Evolutionary conservation across 768 basidiomycete genomes (phyloP).

Genomic region (Russula emetica): DNA sequence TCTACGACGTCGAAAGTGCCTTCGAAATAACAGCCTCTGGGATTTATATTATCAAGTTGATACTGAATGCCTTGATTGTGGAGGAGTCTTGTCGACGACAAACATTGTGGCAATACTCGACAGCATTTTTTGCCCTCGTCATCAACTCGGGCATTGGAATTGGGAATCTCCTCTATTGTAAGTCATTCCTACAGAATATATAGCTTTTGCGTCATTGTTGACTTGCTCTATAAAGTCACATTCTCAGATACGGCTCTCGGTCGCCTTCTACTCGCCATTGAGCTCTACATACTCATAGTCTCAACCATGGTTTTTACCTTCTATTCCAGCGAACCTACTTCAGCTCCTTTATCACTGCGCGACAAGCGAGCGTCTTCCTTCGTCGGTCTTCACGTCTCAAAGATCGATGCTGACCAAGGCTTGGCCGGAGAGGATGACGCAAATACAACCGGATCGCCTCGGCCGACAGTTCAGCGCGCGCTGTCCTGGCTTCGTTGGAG

Average conservation of each 20-base stretch:
- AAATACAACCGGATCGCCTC: neutral
- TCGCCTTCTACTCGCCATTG: constrained; percentile 59
- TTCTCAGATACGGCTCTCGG: constrained; percentile 69
- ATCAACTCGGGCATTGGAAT: constrained; percentile 52
- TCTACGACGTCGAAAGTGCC: constrained; percentile 56
- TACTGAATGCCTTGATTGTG: constrained; percentile 52
- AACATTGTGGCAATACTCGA: constrained; percentile 44
- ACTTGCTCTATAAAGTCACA: constrained; percentile 42
- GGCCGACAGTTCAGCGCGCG: neutral
- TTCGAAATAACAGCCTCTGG: constrained; percentile 55
- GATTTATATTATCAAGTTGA: constrained; percentile 58
- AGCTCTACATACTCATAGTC: constrained; percentile 59
- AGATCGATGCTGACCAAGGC: constrained; percentile 7
- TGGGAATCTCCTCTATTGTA: constrained; percentile 55
- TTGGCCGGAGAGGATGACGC: neutral
- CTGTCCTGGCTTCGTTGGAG: constrained; percentile 40
- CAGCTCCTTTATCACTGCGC: neutral
- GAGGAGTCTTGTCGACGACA: constrained; percentile 40
- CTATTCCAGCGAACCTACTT: constrained; percentile 21
- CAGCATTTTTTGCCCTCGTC: constrained; percentile 49
- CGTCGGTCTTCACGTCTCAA: constrained; percentile 25
- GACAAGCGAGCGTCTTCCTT: constrained; percentile 31
- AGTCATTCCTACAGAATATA: constrained; percentile 33
- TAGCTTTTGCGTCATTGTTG: neutral
- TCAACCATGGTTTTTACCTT: constrained; percentile 50